Conservation (phyloP, 78 protist species). For the Protostelium mycophagum region DNA sequence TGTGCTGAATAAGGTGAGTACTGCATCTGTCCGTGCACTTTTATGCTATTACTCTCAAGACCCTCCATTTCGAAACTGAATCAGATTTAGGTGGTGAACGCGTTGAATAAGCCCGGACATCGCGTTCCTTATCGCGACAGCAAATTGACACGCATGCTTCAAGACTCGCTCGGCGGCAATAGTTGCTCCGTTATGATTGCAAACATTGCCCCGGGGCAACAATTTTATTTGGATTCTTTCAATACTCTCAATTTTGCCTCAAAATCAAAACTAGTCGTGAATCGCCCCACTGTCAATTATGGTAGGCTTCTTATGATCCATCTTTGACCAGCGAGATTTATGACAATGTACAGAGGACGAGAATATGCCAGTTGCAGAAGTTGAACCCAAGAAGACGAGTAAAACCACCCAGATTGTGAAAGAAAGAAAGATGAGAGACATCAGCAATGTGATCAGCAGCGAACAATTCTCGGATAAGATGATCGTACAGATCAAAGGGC, state of each 20-base stretch:
- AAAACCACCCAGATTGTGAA: too few species aligned
- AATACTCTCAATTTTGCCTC: conserved; percentile 84
- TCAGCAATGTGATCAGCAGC: too few species aligned
- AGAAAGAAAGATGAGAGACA: too few species aligned
- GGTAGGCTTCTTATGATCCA: too few species aligned
- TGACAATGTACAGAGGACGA: background rate
- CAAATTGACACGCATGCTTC: conserved; percentile 97
- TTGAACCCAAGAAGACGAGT: background rate
- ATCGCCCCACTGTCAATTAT: conserved; percentile 46
- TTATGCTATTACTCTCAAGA: background rate
- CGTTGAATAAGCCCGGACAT: background rate
- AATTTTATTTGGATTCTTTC: conserved; percentile 76
- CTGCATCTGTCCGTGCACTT: conserved; percentile 59
- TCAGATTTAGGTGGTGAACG: background rate
- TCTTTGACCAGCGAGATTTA: background rate
- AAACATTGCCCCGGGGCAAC: conserved; percentile 38
- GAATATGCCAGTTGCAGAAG: background rate
- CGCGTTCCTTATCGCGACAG: conserved; percentile 95
- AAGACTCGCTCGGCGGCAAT: conserved; percentile 95
- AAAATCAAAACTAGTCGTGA: conserved; percentile 82
- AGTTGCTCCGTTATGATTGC: conserved; percentile 91
- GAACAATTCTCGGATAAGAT: too few species aligned
- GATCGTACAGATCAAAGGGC: too few species aligned
- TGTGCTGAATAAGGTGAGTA: conserved; percentile 90
- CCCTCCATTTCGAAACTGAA: background rate